Conservation (phyloP, 2,329 filamentous ascomycete genomes). For the Lasiodiplodia hormozganensis region DNA sequence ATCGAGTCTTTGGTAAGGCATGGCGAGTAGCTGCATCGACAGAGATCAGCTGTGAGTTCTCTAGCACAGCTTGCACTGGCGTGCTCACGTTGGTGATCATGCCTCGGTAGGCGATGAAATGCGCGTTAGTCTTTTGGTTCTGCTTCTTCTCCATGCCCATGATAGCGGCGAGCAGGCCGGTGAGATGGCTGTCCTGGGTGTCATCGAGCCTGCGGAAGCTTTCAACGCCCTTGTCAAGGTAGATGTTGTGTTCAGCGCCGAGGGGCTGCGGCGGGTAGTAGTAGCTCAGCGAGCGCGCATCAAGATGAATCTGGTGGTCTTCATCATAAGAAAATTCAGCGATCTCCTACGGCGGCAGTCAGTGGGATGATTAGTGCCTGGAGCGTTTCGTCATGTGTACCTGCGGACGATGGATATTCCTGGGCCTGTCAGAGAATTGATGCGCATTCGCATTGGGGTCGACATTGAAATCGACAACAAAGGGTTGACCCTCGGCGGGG, state of each 20-base stretch:
- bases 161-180: constrained; percentile 80
- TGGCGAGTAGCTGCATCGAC: constrained; percentile 71
- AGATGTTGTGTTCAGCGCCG: constrained; percentile 59
- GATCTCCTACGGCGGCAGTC: constrained; percentile 65
- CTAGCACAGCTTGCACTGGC: not conserved
- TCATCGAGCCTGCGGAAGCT: constrained; percentile 85
- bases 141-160: constrained; percentile 73
- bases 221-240: constrained; percentile 82
- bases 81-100: constrained; percentile 92
- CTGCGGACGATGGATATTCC: not conserved
- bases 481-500: not conserved
- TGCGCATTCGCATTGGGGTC: not conserved
- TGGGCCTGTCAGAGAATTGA: not conserved
- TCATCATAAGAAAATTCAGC: constrained; percentile 93
- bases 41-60: not conserved
- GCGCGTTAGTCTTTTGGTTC: constrained; percentile 72
- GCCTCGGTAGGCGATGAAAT: constrained; percentile 91
- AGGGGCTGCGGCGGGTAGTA: constrained; percentile 77
- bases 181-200: constrained; percentile 82
- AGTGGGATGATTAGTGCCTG: not conserved
- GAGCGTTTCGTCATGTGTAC: not conserved
- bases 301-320: constrained; percentile 76
- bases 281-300: constrained; percentile 81
- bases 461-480: not conserved
- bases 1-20: constrained; percentile 65